Evolutionary conservation across 805 yeast genomes (phyloP), one percentile per base, ranked within the genome.

Genomic region (Sugiyamaella americana): DNA sequence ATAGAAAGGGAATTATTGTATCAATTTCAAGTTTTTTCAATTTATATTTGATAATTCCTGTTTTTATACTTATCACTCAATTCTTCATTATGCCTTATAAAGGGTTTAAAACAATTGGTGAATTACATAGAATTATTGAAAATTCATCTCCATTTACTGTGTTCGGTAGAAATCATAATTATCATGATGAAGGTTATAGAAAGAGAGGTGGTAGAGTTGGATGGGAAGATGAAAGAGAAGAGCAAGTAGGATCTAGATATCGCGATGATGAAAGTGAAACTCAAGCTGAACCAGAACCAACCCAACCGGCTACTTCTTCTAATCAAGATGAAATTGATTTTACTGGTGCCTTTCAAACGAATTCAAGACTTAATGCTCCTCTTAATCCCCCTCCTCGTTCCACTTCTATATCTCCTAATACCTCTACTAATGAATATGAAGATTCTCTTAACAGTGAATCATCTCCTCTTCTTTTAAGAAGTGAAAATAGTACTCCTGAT

Each of bases 31-130:
- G 62, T 35, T 89, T 89, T 63, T 91, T 91, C 69, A 63, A 73
- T 11, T 58, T 63, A 50, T 89, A 85, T 64, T 61, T 86, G 57
- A 57, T 79, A 5, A 93, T 89, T 4, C 98, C 98, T 0, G 46
- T 78, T 0, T 88, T 87, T 62, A 86, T 89, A 36, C 63, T 84
- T 11, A 22, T 79, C 2, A 85, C 91, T 56, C 95, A 88, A 65
- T 26, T 82, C 13, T 71, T 80, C 30, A 69, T 91, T 20, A 87
- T 89, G 96, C 97, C 97, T 6, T 65, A 20, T 16, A 37, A 77
- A 78, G 86, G 87, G 20, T 48, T 46, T 41, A 82, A 82, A 60
- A 81, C 89, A 1, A 71, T 79, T 29, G 87, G 51, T 11, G 52
- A 48, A 18, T 44, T 57, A 16, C 84, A 82, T 5, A 37, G 43